Base-by-base conservation (phyloP, 345 rosid genomes). In the Eucalyptus camaldulensis region DNA sequence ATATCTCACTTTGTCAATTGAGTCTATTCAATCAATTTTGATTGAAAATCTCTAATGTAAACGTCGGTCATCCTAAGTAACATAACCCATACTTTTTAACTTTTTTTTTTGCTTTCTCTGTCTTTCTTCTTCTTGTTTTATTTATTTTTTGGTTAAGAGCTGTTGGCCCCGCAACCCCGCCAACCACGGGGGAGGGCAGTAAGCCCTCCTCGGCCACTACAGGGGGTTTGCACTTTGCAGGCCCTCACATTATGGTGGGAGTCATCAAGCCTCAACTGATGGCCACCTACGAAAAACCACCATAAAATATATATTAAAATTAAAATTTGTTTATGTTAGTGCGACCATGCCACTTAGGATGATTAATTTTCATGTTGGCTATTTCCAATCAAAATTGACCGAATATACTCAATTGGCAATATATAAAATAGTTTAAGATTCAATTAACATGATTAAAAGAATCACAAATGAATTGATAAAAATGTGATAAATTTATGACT, bases 401-500 rank as follows among this genome's bases (percentile, higher is more conserved):
- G 0, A 53, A 53, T 53, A 21, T 53, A 53, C 10, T 53, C 25
- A 10, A 24, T 56, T 56, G 2, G 3, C 6, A 10, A 56, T 22
- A 56, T 0, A 25, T 56, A 25, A 24, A 56, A 4, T 0, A 56
- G 1, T 56, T 56, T 56, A 56, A 25, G 6, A 56, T 2, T 56
- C 29, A 56, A 56, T 24, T 56, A 22, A 56, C 13, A 24, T 0
- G 1, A 5, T 24, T 0, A 56, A 56, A 56, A 56, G 3, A 0
- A 56, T 56, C 6, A 24, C 0, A 0, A 24, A 0, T 24, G 13
- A 56, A 56, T 56, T 10, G 6, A 25, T 25, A 24, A 56, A 24
- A 56, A 22, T 0, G 0, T 0, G 0, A 24, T 2, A 22, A 9
- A 0, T 10, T 56, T 56, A 56, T 24, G 6, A 56, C 27, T 56